Conservation (phyloP, 371 early-diverging fungal species). For the Saksenaea oblongispora region DNA sequence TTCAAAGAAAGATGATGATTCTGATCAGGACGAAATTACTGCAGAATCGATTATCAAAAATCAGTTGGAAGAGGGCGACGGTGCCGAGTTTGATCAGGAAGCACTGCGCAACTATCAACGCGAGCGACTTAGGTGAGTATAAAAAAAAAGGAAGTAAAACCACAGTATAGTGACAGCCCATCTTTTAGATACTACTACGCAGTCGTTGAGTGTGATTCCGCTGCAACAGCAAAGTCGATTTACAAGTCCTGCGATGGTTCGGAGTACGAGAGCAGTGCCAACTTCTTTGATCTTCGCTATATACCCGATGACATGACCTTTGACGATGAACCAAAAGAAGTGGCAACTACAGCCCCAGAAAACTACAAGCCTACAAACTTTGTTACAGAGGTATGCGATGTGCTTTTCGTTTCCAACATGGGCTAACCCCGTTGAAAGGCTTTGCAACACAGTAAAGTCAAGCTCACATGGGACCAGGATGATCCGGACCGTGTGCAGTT, state of each 20-base stretch:
- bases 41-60: conserved; percentile 49
- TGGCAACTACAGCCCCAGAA: conserved; percentile 72
- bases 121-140: conserved; percentile 72
- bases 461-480: conserved; percentile 97
- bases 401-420: neutral
- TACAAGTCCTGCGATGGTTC: conserved; percentile 89
- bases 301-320: conserved; percentile 93
- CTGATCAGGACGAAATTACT: conserved; percentile 54
- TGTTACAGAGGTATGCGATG: conserved; percentile 63
- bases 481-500: conserved; percentile 83
- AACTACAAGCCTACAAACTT: conserved; percentile 82
- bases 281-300: conserved; percentile 96
- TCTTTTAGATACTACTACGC: conserved; percentile 86
- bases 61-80: conserved; percentile 58
- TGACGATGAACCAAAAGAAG: conserved; percentile 73
- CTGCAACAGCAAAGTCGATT: conserved; percentile 82
- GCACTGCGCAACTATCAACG: conserved; percentile 92
- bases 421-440: conserved; percentile 47
- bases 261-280: conserved; percentile 93
- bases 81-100: conserved; percentile 82
- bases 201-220: conserved; percentile 90
- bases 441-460: conserved; percentile 90
- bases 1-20: conserved; percentile 37
- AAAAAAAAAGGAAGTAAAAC: neutral
- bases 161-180: neutral